Base-by-base conservation (phyloP, 176 grass and related monocot species). In the Oryza australiensis region DNA sequence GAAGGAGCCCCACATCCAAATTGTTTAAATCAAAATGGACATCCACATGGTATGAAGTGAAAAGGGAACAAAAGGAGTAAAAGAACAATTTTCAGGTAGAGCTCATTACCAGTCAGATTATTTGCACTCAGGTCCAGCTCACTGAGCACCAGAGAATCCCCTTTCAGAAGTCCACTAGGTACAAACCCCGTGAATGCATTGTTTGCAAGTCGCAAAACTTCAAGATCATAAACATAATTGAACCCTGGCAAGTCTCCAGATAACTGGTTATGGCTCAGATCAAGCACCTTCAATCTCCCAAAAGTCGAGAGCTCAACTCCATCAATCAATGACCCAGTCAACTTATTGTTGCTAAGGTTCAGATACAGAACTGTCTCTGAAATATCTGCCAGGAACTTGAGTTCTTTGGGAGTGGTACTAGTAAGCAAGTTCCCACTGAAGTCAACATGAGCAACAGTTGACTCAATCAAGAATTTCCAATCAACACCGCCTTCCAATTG, bases 171-270 rank as follows among this genome's bases (percentile, higher is more conserved):
- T 22, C 89, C 96, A 75, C 89, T 87, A 64, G 96, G 96, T 83
- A 99, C 75, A 88, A 88, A 95, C 16, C 96, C 96, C 75, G 89
- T 92, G 76, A 99, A 99, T 13, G 59, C 87, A 66, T 99, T 99
- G 80, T 90, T 94, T 64, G 85, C 89, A 5, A 99, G 85, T 53
- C 93, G 85, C 77, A 99, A 73, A 90, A 95, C 85, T 84, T 99
- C 96, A 0, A 99, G 93, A 85, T 99, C 96, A 64, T 99, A 99
- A 7, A 99, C 93, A 94, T 99, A 99, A 87, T 99, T 94, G 85
- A 99, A 99, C 24, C 96, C 96, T n/a, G 96, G 96, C 10, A 99
- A 87, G 66, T 99, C 96, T 29, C 96, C 96, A 29, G 80, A 91
- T 60, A 99, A 79, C 68, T 82, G 85, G 81, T 99, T 99, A 74